phyloP scores from a whole-genome alignment of 305 asterid species.

The Fraxinus xanthoxyloides region DNA sequence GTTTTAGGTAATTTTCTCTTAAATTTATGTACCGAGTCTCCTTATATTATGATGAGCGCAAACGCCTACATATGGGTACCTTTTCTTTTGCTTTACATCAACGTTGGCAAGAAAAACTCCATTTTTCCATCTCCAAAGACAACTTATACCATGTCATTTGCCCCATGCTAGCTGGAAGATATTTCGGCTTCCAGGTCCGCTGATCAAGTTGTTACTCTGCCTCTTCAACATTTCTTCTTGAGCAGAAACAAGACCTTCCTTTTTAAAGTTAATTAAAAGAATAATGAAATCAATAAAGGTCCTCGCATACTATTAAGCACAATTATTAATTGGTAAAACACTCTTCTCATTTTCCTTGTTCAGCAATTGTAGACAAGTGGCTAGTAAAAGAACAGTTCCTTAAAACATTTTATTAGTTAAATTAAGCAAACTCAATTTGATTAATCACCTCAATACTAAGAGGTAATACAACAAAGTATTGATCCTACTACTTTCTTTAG shows the following conservation, averaged over 20 bases:
- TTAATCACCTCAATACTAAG: background rate
- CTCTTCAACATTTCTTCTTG: slow-evolving; percentile 85
- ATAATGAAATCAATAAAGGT: background rate
- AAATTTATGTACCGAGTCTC: slow-evolving; percentile 1
- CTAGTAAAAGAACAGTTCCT: background rate
- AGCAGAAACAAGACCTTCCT: slow-evolving; percentile 62
- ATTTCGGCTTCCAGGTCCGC: slow-evolving; percentile 72
- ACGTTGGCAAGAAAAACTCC: background rate
- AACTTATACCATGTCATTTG: slow-evolving; percentile 23
- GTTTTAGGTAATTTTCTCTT: too few species aligned
- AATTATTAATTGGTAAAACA: background rate
- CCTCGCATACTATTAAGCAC: background rate
- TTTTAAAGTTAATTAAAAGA: slow-evolving; percentile 4
- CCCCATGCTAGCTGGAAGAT: slow-evolving; percentile 83
- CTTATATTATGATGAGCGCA: background rate
- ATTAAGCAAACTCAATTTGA: background rate
- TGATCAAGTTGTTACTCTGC: slow-evolving; percentile 70
- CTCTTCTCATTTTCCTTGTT: background rate
- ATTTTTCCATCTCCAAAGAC: background rate
- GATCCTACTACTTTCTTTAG: background rate
- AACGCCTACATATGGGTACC: background rate
- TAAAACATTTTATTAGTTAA: too few species aligned
- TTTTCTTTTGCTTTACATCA: background rate
- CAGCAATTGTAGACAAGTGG: background rate
- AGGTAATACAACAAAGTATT: background rate